phyloP scores from a whole-genome alignment of 1,139 yeast species.

The Hyphopichia buzzinii region DNA sequence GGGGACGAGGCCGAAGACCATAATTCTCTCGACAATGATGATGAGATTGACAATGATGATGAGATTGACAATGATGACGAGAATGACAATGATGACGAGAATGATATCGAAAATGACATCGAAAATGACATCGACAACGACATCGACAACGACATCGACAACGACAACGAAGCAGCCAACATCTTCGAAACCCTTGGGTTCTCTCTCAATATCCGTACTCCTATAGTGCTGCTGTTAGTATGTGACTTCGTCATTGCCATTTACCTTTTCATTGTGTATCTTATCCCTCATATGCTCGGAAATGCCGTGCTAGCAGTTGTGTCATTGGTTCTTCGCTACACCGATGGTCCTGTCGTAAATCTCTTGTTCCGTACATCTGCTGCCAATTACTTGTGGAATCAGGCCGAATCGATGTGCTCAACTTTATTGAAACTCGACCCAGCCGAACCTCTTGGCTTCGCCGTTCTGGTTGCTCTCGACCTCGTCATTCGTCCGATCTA shows the following conservation, averaged over 20 bases:
- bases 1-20: constrained; percentile 2
- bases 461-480: constrained; percentile 9
- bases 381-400: constrained; percentile 4
- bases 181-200: constrained; percentile 39
- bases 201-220: constrained; percentile 33
- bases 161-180: constrained; percentile 19
- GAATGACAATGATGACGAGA: constrained; percentile 10
- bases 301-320: constrained; percentile 20
- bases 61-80: constrained; percentile 9
- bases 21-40: not conserved
- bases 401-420: not conserved
- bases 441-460: constrained; percentile 11
- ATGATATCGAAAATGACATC: constrained; percentile 10
- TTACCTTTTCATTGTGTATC: constrained; percentile 47
- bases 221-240: constrained; percentile 32
- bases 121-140: constrained; percentile 11
- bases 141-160: not conserved
- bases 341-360: not conserved
- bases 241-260: constrained; percentile 43
- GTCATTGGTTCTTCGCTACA: constrained; percentile 7
- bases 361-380: constrained; percentile 1
- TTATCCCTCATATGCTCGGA: constrained; percentile 57
- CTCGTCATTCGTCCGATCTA: constrained; percentile 17
- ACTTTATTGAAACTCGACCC: not conserved
- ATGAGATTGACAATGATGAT: constrained; percentile 6